A percentile compares a stretch with the other conserved stretches of the same genome.
phyloP scores from a whole-genome alignment of 2,329 filamentous ascomycete species.

The Ophiostoma pallidulum region DNA sequence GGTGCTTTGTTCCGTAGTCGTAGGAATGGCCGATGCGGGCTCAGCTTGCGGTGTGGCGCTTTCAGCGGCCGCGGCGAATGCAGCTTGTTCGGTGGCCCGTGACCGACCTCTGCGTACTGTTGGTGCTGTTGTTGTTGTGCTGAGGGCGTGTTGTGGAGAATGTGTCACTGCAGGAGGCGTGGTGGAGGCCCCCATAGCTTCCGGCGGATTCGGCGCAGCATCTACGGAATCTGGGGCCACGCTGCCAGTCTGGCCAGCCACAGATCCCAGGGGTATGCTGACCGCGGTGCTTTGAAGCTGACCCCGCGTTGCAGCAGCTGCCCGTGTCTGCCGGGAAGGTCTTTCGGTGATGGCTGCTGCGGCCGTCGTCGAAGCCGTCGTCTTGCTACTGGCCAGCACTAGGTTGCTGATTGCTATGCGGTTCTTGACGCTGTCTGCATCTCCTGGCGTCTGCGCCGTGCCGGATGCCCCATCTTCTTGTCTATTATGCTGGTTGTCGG shows the following conservation, averaged over 20 bases:
- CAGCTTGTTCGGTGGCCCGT: background rate
- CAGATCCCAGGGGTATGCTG: background rate
- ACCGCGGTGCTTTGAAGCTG: background rate
- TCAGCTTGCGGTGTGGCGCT: background rate
- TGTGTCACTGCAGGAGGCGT: background rate
- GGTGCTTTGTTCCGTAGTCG: background rate
- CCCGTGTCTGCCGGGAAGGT: background rate
- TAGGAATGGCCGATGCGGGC: background rate
- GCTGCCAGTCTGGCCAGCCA: too few species aligned
- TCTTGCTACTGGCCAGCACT: background rate
- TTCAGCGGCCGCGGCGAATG: background rate
- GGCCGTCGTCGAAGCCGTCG: background rate
- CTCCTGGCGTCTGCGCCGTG: background rate
- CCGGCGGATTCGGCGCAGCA: background rate
- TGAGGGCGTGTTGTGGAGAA: background rate
- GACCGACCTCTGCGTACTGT: slow-evolving; percentile 1
- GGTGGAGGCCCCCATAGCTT: background rate
- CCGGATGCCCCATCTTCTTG: background rate
- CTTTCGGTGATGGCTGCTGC: background rate
- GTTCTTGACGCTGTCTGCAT: background rate
- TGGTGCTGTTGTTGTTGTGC: background rate
- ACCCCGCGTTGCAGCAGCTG: background rate
- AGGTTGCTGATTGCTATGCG: background rate
- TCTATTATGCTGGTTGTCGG: background rate
- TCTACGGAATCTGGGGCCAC: background rate